A percentile compares a stretch with the other conserved stretches of the same genome.
Conservation (phyloP, 257 asterid genomes). For the Nicotiana obtusifolia region DNA sequence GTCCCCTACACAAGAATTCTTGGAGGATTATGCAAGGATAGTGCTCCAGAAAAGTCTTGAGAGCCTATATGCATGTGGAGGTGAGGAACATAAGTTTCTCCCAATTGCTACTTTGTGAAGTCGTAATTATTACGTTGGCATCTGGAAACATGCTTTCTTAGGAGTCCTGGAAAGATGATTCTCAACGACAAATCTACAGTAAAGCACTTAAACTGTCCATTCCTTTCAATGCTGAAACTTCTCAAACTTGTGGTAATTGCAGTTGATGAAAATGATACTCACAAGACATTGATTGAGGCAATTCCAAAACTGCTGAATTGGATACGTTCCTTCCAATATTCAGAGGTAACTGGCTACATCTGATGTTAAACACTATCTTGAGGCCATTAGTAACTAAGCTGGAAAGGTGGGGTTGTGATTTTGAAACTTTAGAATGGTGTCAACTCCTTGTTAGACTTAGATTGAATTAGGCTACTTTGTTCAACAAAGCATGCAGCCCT, state of each 20-base stretch:
- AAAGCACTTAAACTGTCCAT: neutral
- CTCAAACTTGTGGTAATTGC: constrained; percentile 33
- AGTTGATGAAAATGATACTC: constrained; percentile 65
- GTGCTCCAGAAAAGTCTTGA: constrained; percentile 84
- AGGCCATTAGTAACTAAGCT: neutral
- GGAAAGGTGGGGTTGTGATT: neutral
- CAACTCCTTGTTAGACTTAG: neutral
- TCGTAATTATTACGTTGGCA: neutral
- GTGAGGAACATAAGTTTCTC: constrained; percentile 28
- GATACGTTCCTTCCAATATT: constrained; percentile 69
- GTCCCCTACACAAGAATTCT: constrained; percentile 57
- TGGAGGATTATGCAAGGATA: constrained; percentile 78
- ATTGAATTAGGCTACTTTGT: neutral
- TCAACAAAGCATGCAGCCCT: neutral
- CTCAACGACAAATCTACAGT: neutral
- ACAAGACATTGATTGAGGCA: constrained; percentile 66
- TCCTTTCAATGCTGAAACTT: constrained; percentile 16
- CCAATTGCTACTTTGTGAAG: neutral
- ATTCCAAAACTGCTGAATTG: constrained; percentile 81
- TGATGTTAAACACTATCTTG: neutral
- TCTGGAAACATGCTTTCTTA: constrained; percentile 11
- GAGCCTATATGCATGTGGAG: constrained; percentile 93
- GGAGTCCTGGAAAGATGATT: neutral
- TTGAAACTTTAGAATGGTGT: neutral
- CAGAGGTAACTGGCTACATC: constrained; percentile 49